These are phyloP conservation scores for Candolleomyces efflorescens DNA, from an alignment of 768 basidiomycete species.

Conservation along the genomic window DNA sequence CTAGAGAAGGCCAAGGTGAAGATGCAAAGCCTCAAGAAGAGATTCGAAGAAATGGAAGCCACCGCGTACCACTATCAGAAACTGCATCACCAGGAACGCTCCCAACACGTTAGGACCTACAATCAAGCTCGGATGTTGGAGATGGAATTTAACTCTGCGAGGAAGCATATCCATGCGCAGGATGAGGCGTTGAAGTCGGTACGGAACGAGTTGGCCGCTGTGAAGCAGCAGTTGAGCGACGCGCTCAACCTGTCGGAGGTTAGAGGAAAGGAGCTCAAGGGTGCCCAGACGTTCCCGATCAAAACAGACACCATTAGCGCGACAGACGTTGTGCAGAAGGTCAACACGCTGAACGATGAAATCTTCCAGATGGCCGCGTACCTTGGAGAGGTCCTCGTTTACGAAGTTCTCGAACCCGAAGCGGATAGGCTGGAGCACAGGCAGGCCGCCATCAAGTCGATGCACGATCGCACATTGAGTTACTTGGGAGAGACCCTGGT, in stretches of 20 bases:
- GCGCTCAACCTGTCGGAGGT: slow-evolving; percentile 27
- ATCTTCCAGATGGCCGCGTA: slow-evolving; percentile 45
- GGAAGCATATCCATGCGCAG: neutral
- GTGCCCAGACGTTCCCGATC: slow-evolving; percentile 41
- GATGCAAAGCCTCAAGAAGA: slow-evolving; percentile 1
- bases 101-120: neutral
- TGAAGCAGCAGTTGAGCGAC: slow-evolving; percentile 11
- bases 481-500: slow-evolving; percentile 13
- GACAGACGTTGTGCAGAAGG: slow-evolving; percentile 39
- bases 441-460: neutral
- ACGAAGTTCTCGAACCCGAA: slow-evolving; percentile 9
- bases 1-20: slow-evolving; percentile 1
- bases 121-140: neutral
- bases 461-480: slow-evolving; percentile 19
- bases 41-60: slow-evolving; percentile 4
- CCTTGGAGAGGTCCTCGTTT: slow-evolving; percentile 38
- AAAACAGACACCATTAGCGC: slow-evolving; percentile 39
- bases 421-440: neutral
- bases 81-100: neutral
- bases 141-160: slow-evolving; percentile 4
- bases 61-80: neutral
- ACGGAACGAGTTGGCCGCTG: slow-evolving; percentile 2
- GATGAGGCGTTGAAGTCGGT: slow-evolving; percentile 10
- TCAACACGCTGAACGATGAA: slow-evolving; percentile 41
- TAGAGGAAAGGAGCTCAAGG: slow-evolving; percentile 42